Evolutionary conservation across 2,329 filamentous ascomycete species (phyloP).

Genomic region (Truncatella angustata): DNA sequence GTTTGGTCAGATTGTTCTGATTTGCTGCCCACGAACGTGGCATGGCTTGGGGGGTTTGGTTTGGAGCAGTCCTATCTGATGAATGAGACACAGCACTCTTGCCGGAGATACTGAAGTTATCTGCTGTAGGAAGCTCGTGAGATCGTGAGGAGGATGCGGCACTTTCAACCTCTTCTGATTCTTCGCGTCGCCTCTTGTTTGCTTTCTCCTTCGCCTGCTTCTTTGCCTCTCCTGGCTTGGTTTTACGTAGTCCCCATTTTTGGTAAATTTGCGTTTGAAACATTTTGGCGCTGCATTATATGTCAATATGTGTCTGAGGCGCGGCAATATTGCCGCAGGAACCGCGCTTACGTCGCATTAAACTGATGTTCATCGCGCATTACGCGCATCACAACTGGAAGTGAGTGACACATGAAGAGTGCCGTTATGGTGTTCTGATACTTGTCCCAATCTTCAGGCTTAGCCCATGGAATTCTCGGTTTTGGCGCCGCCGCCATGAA

Average conservation of each 20-base stretch:
- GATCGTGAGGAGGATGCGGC: neutral
- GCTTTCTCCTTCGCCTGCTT: slow-evolving; percentile 4
- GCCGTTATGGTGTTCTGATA: slow-evolving; percentile 11
- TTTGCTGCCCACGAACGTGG: neutral
- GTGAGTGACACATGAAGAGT: slow-evolving; percentile 12
- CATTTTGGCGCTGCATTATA: slow-evolving; percentile 11
- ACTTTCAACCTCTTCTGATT: slow-evolving; percentile 3
- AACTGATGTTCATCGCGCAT: slow-evolving; percentile 13
- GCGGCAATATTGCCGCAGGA: neutral
- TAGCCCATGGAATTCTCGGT: slow-evolving; percentile 10
- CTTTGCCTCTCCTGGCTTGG: neutral
- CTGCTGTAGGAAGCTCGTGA: neutral
- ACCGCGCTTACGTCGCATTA: slow-evolving; percentile 12
- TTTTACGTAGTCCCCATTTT: slow-evolving; percentile 13
- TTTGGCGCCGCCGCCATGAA: neutral
- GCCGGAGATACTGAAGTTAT: neutral
- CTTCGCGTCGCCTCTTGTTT: slow-evolving; percentile 7
- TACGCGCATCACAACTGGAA: slow-evolving; percentile 12
- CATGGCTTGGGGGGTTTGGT: neutral
- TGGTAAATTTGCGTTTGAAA: slow-evolving; percentile 13
- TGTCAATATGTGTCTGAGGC: neutral
- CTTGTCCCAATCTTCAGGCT: slow-evolving; percentile 11
- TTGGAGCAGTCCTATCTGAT: neutral
- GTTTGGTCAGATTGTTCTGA: neutral
- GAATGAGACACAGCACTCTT: neutral